A percentile compares a stretch with the other conserved stretches of the same genome.
Evolutionary conservation across 495 filamentous ascomycete genomes (phyloP).

Genomic region (Melanomma pulvis-pyrius): DNA sequence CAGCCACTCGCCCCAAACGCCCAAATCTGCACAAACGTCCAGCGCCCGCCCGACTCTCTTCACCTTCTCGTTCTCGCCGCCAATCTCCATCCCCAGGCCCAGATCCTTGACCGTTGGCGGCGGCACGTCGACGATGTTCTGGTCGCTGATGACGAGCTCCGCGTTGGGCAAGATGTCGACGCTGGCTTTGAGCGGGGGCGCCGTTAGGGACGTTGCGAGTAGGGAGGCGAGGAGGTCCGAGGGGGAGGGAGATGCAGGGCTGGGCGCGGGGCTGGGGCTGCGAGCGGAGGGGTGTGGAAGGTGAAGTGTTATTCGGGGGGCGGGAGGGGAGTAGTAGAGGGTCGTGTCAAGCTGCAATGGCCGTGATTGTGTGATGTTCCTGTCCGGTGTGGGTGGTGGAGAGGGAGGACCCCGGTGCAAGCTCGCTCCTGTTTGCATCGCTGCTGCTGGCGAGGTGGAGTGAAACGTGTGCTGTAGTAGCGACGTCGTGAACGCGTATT

Average conservation of each 20-base stretch:
- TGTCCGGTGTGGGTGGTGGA: background rate
- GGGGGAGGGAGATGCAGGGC: background rate
- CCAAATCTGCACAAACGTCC: conserved; percentile 41
- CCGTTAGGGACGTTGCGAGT: background rate
- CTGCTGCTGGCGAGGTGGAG: background rate
- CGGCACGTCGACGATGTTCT: conserved; percentile 25
- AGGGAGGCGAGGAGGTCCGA: conserved; percentile 11
- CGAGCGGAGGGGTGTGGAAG: conserved; percentile 21
- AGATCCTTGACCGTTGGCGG: background rate
- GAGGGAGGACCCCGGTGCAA: too few species aligned
- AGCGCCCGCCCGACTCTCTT: conserved; percentile 39
- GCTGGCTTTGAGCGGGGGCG: conserved; percentile 12
- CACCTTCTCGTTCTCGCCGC: conserved; percentile 12
- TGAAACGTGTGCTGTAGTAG: conserved; percentile 37
- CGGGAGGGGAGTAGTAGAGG: conserved; percentile 24
- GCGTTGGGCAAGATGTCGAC: conserved; percentile 41
- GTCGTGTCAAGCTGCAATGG: conserved; percentile 23
- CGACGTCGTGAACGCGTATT: conserved; percentile 43
- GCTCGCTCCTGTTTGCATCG: background rate
- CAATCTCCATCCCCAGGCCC: conserved; percentile 7
- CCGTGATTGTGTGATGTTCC: background rate
- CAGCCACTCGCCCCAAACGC: conserved; percentile 46
- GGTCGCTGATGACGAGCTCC: conserved; percentile 33
- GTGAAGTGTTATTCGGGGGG: conserved; percentile 20
- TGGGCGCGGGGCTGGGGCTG: background rate